Percentiles rank a stretch among this genome's conserved stretches.
phyloP scores from a whole-genome alignment of 768 basidiomycete species.

The Lentinula boryana region DNA sequence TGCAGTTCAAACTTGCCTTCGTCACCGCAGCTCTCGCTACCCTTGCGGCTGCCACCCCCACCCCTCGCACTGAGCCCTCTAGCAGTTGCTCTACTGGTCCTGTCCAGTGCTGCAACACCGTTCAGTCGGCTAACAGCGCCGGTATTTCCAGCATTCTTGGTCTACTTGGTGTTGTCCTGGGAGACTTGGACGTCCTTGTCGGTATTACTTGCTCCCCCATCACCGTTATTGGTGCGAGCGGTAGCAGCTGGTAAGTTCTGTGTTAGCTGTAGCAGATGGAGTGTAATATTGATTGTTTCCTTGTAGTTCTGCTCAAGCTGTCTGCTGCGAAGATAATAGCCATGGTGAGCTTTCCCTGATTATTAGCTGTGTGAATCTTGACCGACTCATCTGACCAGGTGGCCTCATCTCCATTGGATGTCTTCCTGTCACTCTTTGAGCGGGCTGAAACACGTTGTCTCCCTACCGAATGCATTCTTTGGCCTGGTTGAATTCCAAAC shows the following conservation, averaged over 20 bases:
- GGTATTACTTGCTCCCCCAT: constrained; percentile 8
- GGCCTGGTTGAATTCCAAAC: too few species aligned
- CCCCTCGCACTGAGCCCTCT: neutral
- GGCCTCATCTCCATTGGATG: constrained; percentile 1
- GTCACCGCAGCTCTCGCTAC: neutral
- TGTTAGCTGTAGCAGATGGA: too few species aligned
- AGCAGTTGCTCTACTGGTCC: neutral
- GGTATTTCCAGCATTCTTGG: neutral
- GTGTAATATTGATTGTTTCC: neutral
- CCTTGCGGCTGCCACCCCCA: constrained; percentile 1
- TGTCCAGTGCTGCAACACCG: constrained; percentile 5
- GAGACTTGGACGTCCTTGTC: constrained; percentile 3
- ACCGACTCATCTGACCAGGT: neutral
- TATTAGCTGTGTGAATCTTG: too few species aligned
- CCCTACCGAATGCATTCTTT: too few species aligned
- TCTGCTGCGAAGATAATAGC: neutral
- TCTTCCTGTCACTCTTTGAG: neutral
- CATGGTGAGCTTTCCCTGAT: neutral
- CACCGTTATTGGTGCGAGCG: constrained; percentile 5
- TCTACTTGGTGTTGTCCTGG: constrained; percentile 7
- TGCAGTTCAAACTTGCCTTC: constrained; percentile 1
- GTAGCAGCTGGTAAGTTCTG: neutral
- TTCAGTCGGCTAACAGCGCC: neutral
- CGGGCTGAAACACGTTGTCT: too few species aligned
- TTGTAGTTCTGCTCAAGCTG: neutral